Conservation (phyloP, 2,329 filamentous ascomycete species). For the Chlorencoelia australis region DNA sequence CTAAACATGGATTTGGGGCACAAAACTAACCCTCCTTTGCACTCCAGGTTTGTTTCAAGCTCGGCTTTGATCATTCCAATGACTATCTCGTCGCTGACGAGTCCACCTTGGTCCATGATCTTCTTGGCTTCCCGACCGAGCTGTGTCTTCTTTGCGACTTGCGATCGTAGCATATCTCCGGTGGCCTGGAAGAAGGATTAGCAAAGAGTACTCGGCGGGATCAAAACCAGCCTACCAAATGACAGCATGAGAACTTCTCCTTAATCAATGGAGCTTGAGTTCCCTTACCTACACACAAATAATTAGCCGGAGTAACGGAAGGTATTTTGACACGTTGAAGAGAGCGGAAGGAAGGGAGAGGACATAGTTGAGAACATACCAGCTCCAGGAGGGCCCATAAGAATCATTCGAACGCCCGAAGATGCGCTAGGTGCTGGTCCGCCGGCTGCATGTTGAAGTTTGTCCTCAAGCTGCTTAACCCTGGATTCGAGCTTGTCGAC, state of each 20-base stretch:
- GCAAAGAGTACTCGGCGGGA: not conserved
- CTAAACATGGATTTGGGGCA: constrained; percentile 3
- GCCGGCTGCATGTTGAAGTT: constrained; percentile 45
- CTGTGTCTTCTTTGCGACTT: constrained; percentile 94
- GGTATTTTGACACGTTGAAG: not conserved
- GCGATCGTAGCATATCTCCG: constrained; percentile 96
- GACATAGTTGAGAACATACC: constrained; percentile 48
- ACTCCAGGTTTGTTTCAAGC: constrained; percentile 87
- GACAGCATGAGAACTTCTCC: constrained; percentile 95
- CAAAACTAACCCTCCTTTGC: constrained; percentile 76
- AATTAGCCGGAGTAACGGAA: constrained; percentile 16
- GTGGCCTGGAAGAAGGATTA: constrained; percentile 57
- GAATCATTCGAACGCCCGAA: constrained; percentile 80
- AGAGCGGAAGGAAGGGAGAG: not conserved
- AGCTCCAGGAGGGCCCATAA: constrained; percentile 95
- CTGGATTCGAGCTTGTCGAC: constrained; percentile 77
- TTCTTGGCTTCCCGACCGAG: constrained; percentile 97
- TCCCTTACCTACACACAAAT: constrained; percentile 67
- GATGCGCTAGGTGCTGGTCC: constrained; percentile 43
- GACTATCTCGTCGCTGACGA: constrained; percentile 98
- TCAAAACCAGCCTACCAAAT: constrained; percentile 60
- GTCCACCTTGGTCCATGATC: constrained; percentile 98
- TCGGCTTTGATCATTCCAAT: constrained; percentile 99
- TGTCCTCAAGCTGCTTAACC: constrained; percentile 74
- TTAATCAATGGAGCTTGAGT: constrained; percentile 97